A percentile compares a stretch with the other conserved stretches of the same genome.
Evolutionary conservation across 139 green algal genomes (phyloP).

Genomic region (Deuterostichococcus epilithicus): DNA sequence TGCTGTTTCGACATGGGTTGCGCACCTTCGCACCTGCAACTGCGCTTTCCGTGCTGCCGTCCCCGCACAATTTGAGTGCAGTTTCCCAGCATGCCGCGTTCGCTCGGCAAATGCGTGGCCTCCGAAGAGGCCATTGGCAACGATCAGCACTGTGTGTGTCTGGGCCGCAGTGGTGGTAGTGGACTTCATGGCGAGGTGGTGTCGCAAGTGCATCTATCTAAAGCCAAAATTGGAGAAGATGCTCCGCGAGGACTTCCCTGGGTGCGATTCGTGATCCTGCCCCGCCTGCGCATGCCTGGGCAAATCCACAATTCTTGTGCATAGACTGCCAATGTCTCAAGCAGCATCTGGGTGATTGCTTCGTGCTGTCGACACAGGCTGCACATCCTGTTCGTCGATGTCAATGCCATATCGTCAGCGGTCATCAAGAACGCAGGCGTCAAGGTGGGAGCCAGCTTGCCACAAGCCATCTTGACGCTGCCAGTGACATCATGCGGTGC

Average conservation of each 20-base stretch:
- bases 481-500: no score
- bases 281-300: not conserved
- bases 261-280: conserved; percentile 3
- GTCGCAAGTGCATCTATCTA: conserved; percentile 33
- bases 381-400: conserved; percentile 25
- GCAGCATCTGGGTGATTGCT: not conserved
- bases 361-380: conserved; percentile 7
- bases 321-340: not conserved
- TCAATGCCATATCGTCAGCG: conserved; percentile 22
- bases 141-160: no score
- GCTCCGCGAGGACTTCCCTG: conserved; percentile 26
- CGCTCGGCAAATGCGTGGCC: no score
- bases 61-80: no score
- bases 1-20: no score
- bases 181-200: conserved; percentile 3
- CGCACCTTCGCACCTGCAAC: no score
- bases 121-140: no score
- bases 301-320: not conserved
- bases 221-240: conserved; percentile 29
- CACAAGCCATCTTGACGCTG: no score
- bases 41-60: no score
- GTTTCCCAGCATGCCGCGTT: no score
- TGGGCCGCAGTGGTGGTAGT: not conserved
- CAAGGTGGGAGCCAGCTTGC: no score
- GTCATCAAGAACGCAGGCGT: conserved; percentile 13